Evolutionary conservation across 177 flowering plant species (phyloP).

Genomic region (Tripterygium wilfordii): DNA sequence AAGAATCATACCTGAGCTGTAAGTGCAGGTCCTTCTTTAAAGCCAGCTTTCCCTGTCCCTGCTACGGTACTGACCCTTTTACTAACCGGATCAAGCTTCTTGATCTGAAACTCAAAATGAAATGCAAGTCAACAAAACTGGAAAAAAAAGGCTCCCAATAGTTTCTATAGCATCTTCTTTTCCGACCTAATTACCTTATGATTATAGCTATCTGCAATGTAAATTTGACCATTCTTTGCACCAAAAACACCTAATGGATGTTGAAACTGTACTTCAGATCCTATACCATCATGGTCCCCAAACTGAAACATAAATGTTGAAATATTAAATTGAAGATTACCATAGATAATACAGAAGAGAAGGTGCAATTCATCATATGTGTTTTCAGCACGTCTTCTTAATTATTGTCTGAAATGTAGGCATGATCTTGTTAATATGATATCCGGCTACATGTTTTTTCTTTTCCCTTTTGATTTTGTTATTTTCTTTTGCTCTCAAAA

Average conservation of each 20-base stretch:
- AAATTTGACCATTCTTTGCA: slow-evolving; percentile 66
- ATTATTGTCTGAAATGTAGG: too few relatives aligned
- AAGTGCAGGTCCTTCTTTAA: slow-evolving; percentile 68
- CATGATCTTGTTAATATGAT: too few relatives aligned
- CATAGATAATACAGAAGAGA: background rate
- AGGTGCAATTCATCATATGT: too few relatives aligned
- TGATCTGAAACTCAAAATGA: slow-evolving; percentile 49
- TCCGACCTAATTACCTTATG: slow-evolving; percentile 59
- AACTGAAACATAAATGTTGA: slow-evolving; percentile 51
- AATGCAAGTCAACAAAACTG: background rate
- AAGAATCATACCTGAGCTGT: slow-evolving; percentile 94
- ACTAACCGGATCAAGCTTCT: slow-evolving; percentile 66
- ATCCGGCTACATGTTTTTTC: too few relatives aligned
- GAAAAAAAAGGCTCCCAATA: too few relatives aligned
- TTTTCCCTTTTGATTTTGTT: too few relatives aligned
- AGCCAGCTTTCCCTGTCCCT: slow-evolving; percentile 92
- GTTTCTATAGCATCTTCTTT: background rate
- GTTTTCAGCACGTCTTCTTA: too few relatives aligned
- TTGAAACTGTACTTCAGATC: slow-evolving; percentile 90
- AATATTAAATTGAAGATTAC: too few relatives aligned
- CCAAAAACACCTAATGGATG: slow-evolving; percentile 89
- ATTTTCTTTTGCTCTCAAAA: too few relatives aligned
- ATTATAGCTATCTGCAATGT: slow-evolving; percentile 85
- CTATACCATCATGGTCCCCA: slow-evolving; percentile 92
- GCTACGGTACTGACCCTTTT: slow-evolving; percentile 67